Evolutionary conservation across 78 protist genomes (phyloP).

Genomic region (Isochrysis galbana): DNA sequence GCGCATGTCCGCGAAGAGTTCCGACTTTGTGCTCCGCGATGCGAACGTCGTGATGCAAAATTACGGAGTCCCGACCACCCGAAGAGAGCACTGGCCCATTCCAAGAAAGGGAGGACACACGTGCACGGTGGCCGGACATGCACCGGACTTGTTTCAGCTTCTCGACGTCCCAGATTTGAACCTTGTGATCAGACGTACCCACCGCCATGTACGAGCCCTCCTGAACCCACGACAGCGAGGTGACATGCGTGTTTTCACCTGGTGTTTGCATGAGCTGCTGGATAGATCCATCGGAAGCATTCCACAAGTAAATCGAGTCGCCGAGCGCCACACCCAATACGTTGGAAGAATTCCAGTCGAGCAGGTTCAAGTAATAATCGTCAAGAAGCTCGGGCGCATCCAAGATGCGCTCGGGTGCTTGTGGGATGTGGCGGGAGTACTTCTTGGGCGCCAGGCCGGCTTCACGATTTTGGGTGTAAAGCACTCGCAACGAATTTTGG

Average conservation of each 20-base stretch:
- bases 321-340: conserved; percentile 95
- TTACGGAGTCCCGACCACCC: conserved; percentile 87
- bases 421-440: conserved; percentile 62
- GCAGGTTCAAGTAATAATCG: conserved; percentile 96
- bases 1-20: conserved; percentile 80
- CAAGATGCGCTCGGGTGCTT: conserved; percentile 74
- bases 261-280: conserved; percentile 56
- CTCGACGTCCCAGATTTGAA: conserved; percentile 92
- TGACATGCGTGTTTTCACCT: conserved; percentile 70
- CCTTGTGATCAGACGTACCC: conserved; percentile 85
- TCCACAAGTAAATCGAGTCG: conserved; percentile 95
- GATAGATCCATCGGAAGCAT: conserved; percentile 88
- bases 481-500: conserved; percentile 58
- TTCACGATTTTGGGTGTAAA: conserved; percentile 58
- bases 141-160: conserved; percentile 67
- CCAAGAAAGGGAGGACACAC: conserved; percentile 98
- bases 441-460: neutral
- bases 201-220: conserved; percentile 91
- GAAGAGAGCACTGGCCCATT: conserved; percentile 83
- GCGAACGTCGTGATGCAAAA: conserved; percentile 94
- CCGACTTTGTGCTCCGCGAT: conserved; percentile 69
- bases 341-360: conserved; percentile 93
- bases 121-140: conserved; percentile 91
- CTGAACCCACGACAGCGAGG: conserved; percentile 82
- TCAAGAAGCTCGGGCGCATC: conserved; percentile 76